Conservation (phyloP, 805 yeast species). For the Myxozyma sirexii region DNA sequence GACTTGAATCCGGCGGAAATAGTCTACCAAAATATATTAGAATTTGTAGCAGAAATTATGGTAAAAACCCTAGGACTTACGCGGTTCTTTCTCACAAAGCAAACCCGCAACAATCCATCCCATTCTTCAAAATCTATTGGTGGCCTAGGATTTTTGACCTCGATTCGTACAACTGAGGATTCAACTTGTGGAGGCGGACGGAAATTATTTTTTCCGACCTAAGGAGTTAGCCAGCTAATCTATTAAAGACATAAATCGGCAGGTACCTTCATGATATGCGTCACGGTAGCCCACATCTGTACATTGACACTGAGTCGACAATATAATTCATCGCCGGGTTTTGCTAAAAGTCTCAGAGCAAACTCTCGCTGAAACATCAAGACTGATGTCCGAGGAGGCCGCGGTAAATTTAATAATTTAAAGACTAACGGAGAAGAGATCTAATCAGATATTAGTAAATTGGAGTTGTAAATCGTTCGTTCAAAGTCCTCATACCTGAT, state of each 20-base stretch:
- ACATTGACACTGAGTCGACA: slow-evolving; percentile 95
- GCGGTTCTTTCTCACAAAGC: slow-evolving; percentile 90
- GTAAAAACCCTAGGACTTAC: slow-evolving; percentile 9
- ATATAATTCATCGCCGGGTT: slow-evolving; percentile 94
- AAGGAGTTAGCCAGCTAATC: background rate
- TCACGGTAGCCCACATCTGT: slow-evolving; percentile 99
- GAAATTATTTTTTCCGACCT: slow-evolving; percentile 91
- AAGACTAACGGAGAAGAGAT: slow-evolving; percentile 96
- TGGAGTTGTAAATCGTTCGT: no score
- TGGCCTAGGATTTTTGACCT: slow-evolving; percentile 92
- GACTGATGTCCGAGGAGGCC: slow-evolving; percentile 92
- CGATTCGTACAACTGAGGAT: slow-evolving; percentile 91
- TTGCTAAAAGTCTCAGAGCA: slow-evolving; percentile 87
- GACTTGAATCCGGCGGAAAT: slow-evolving; percentile 91
- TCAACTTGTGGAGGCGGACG: slow-evolving; percentile 99
- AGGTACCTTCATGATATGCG: slow-evolving; percentile 83
- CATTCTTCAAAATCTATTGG: slow-evolving; percentile 90
- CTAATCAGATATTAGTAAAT: background rate
- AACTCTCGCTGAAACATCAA: slow-evolving; percentile 98
- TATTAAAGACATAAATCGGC: no score
- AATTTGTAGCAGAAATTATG: background rate
- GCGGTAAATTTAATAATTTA: slow-evolving; percentile 84
- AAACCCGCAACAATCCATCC: slow-evolving; percentile 92
- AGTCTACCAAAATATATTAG: slow-evolving; percentile 46
- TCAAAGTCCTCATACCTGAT: slow-evolving; percentile 53